Evolutionary conservation across 2,329 filamentous ascomycete genomes (phyloP), one percentile per base, ranked within the genome.

Genomic region (Arthrobotrys musiformis): DNA sequence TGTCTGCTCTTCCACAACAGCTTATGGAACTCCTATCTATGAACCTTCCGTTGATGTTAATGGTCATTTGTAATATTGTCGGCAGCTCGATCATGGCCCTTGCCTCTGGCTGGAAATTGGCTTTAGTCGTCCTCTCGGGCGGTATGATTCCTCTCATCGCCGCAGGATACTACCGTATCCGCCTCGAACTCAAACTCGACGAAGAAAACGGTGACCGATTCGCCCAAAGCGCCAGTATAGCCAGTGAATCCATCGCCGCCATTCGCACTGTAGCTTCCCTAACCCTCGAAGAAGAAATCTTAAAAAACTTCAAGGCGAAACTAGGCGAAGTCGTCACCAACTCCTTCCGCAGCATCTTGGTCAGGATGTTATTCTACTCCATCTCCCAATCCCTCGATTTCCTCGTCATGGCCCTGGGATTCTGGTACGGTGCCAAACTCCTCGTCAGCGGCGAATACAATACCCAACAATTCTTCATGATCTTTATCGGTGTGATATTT

Each of bases 401-500:
- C 82, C 85, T 88, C 66, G 88, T 87, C 76, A 86, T 88, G 72
- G 88, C 89, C 0, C 86, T 90, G 13, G 88, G 87, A 11, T 90
- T 90, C 82, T 90, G 88, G 88, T 90, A 89, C 70, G 88, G 88
- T 66, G 87, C 87, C 33, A 86, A 84, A 0, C 84, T 89, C 1
- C 85, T 90, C 63, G 85, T 83, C 2, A 83, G 83, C 9, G 82
- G 84, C 30, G 86, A 89, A 79, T 89, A 89, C 81, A 82, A 81
- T 64, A 84, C 88, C 22, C 87, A 88, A 79, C 88, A 89, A 64
- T 90, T 90, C 83, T 91, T 90, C 82, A 85, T 89, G 28, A 73
- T 72, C n/a, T 72, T 78, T 44, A 68, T 72, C 15, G 74, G 74
- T 42, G 54, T 78, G 0, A 78, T 73, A 5, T 78, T 73, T 28